phyloP scores from a whole-genome alignment of 352 stramenopile genomes.

The Halophytophthora polymorphica region DNA sequence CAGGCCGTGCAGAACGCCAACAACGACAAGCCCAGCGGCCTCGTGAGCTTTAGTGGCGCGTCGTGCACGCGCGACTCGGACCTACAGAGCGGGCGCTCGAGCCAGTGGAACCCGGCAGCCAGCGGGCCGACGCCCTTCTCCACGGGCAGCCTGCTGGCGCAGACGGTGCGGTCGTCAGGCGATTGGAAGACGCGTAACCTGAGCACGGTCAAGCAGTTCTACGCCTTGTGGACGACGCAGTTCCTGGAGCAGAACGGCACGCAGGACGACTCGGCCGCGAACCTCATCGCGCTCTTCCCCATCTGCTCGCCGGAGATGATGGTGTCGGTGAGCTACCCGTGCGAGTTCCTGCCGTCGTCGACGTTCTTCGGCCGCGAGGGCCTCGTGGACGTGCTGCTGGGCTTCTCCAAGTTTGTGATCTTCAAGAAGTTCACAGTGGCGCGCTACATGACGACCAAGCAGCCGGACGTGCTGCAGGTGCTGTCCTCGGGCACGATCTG shows the following conservation, averaged over 20 bases:
- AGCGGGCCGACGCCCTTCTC: constrained; percentile 24
- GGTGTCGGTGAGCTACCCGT: constrained; percentile 73
- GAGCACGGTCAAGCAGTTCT: constrained; percentile 82
- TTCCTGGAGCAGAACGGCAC: constrained; percentile 60
- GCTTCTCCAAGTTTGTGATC: constrained; percentile 67
- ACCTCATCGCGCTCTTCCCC: constrained; percentile 74
- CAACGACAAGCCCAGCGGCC: constrained; percentile 41
- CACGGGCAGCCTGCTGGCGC: constrained; percentile 38
- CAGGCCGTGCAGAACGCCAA: constrained; percentile 61
- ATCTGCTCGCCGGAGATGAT: constrained; percentile 81
- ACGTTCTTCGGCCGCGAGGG: constrained; percentile 81
- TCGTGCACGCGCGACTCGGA: constrained; percentile 63
- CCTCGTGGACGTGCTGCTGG: constrained; percentile 74
- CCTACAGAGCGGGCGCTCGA: constrained; percentile 27
- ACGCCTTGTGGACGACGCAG: constrained; percentile 73
- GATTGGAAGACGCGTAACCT: constrained; percentile 86
- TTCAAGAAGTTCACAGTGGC: constrained; percentile 73
- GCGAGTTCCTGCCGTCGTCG: constrained; percentile 71
- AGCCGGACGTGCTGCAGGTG: constrained; percentile 78
- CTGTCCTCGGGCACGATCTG: constrained; percentile 71
- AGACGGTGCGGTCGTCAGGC: constrained; percentile 70
- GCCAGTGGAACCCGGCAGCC: constrained; percentile 23
- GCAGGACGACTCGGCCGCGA: constrained; percentile 43
- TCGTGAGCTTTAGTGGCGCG: constrained; percentile 45
- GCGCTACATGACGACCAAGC: constrained; percentile 75